phyloP scores from a whole-genome alignment of 2,329 filamentous ascomycete genomes.

The Colletotrichum cereale region DNA sequence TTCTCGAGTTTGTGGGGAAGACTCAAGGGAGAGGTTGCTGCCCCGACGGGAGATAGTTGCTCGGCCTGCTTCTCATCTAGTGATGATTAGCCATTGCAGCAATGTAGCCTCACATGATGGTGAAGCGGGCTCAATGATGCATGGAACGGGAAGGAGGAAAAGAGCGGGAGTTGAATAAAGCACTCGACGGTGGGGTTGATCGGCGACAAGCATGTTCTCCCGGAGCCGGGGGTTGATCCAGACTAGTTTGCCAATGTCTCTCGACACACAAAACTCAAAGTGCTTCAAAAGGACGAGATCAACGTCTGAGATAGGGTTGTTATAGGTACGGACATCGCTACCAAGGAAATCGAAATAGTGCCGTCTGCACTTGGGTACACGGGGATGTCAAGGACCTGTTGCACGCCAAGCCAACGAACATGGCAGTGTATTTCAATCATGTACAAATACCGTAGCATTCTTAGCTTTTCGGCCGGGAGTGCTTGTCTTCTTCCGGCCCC shows the following conservation, averaged over 20 bases:
- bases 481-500: not conserved
- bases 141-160: not conserved
- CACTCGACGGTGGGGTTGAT: conserved; percentile 9
- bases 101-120: not conserved
- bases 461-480: not conserved
- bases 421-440: not conserved
- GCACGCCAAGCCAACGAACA: not conserved
- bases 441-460: not conserved
- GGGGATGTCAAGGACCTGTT: not conserved
- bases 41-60: not conserved
- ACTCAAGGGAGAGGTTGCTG: not conserved
- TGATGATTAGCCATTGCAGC: not conserved
- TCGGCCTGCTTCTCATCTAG: not conserved
- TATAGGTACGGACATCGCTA: not conserved
- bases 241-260: conserved; percentile 1
- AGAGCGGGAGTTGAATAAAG: not conserved
- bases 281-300: conserved; percentile 14
- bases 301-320: conserved; percentile 11
- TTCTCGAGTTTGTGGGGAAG: too few relatives aligned
- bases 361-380: not conserved
- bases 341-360: not conserved
- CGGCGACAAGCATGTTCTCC: conserved; percentile 6
- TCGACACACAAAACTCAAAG: conserved; percentile 14
- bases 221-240: not conserved
- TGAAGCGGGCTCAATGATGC: not conserved